These are phyloP conservation scores for Alternaria sp. DNA, from an alignment of 2,329 filamentous ascomycete genomes.

Conservation along the genomic window DNA sequence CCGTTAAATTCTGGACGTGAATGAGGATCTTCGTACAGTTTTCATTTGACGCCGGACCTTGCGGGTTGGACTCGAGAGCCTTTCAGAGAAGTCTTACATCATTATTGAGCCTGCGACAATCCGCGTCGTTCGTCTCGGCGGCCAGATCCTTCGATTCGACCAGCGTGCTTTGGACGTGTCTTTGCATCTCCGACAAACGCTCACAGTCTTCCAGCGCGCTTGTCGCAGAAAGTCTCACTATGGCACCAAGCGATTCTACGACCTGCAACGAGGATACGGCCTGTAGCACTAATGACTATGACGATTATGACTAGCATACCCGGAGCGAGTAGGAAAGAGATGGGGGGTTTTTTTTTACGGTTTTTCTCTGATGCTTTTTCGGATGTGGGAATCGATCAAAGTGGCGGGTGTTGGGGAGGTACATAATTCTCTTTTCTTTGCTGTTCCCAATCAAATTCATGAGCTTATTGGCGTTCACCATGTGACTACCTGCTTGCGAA, in stretches of 20 bases:
- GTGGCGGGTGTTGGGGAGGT: constrained; percentile 12
- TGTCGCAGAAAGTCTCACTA: constrained; percentile 38
- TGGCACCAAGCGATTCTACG: constrained; percentile 42
- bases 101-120: constrained; percentile 21
- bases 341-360: constrained; percentile 14
- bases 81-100: constrained; percentile 16
- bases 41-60: constrained; percentile 15
- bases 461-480: constrained; percentile 12
- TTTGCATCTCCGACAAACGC: constrained; percentile 8
- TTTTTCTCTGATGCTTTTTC: constrained; percentile 20
- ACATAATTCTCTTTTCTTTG: constrained; percentile 19
- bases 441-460: constrained; percentile 11
- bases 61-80: constrained; percentile 17
- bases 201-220: constrained; percentile 13
- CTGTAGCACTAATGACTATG: constrained; percentile 45
- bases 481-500: neutral
- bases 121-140: constrained; percentile 26
- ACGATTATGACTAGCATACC: constrained; percentile 50
- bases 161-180: constrained; percentile 17
- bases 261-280: constrained; percentile 32
- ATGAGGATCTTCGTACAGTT: constrained; percentile 10
- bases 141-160: constrained; percentile 21
- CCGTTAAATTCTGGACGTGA: constrained; percentile 35
- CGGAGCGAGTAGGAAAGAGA: constrained; percentile 38
- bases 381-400: constrained; percentile 11